Evolutionary conservation across 495 filamentous ascomycete genomes (phyloP).

Genomic region (Aspergillus conjunctus): DNA sequence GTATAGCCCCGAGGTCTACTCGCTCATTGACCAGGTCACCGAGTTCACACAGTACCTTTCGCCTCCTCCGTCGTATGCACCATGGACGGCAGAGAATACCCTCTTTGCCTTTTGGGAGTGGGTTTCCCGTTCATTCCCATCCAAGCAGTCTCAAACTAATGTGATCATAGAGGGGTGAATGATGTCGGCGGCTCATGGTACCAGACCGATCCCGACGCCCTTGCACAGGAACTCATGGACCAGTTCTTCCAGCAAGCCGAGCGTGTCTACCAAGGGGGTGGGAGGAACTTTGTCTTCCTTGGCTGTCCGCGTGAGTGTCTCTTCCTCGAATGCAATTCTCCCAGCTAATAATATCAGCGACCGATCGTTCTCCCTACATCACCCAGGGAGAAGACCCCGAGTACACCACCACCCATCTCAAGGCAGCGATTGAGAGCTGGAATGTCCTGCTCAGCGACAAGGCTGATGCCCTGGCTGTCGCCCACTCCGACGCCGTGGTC

Average conservation of each 20-base stretch:
- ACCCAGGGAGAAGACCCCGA: conserved; percentile 9
- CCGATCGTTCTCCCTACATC: conserved; percentile 12
- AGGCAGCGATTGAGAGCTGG: conserved; percentile 11
- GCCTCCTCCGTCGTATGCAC: conserved; percentile 2
- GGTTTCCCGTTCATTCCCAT: background rate
- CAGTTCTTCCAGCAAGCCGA: conserved; percentile 19
- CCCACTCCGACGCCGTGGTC: conserved; percentile 10
- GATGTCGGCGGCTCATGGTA: conserved; percentile 17
- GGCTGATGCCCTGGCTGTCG: background rate
- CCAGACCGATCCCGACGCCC: conserved; percentile 8
- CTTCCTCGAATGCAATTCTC: background rate
- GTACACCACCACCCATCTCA: conserved; percentile 10
- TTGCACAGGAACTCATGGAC: conserved; percentile 11
- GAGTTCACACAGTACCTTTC: conserved; percentile 8
- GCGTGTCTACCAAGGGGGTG: conserved; percentile 12
- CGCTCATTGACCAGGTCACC: conserved; percentile 17
- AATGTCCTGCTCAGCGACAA: conserved; percentile 3
- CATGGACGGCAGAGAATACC: conserved; percentile 10
- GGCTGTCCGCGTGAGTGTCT: conserved; percentile 13
- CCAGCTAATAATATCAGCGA: conserved; percentile 3
- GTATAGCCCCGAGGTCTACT: conserved; percentile 13
- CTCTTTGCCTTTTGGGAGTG: conserved; percentile 16
- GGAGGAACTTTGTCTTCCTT: conserved; percentile 12
- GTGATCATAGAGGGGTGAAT: conserved; percentile 11
- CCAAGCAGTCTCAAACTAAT: background rate